Base-by-base conservation (phyloP, 2,329 filamentous ascomycete genomes). In the Hypoxylon sp. region DNA sequence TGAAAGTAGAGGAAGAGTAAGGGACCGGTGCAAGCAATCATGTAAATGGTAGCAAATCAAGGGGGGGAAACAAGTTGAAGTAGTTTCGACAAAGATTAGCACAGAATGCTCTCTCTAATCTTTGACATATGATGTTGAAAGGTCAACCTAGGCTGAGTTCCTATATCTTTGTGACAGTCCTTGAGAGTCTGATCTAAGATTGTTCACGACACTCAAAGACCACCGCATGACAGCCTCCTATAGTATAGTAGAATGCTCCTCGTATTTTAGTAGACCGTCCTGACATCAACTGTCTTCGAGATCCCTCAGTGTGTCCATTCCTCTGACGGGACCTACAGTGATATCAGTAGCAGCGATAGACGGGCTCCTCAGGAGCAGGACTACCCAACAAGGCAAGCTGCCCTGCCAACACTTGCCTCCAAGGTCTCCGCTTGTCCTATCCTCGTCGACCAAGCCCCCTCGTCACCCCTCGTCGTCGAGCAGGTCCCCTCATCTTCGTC, bases 151-250 rank as follows among this genome's bases (percentile, higher is more conserved):
- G 3, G 28, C 41, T 4, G 17, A 47, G 37, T 20, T 17, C 20
- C 37, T 41, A 20, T n/a, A 59, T 58, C 65, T 68, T 68, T 68
- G 59, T 63, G 32, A 28, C 4, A 26, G 37, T 17, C 32, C 53
- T 54, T 53, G 6, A 50, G 56, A 59, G 51, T 68, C 62, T n/a
- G 6, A 24, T 59, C 56, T 56, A 65, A 65, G 62, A 65, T 61
- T 39, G 48, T 68, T 65, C 65, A 68, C 57, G 62, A 62, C 65
- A 49, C 19, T 65, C 59, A 68, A 68, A 68, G 65, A 30, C 39
- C 17, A 53, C 10, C 6, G 44, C 32, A 43, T 56, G 65, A 68
- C 65, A 46, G 7, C n/a, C 44, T 2, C 20, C 41, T 52, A 68
- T 61, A 61, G 13, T 56, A 32, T 10, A 53, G 59, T 53, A 59